A percentile compares a stretch with the other conserved stretches of the same genome.
Evolutionary conservation across 331 rosid genomes (phyloP).

Genomic region (Ulmus americana): DNA sequence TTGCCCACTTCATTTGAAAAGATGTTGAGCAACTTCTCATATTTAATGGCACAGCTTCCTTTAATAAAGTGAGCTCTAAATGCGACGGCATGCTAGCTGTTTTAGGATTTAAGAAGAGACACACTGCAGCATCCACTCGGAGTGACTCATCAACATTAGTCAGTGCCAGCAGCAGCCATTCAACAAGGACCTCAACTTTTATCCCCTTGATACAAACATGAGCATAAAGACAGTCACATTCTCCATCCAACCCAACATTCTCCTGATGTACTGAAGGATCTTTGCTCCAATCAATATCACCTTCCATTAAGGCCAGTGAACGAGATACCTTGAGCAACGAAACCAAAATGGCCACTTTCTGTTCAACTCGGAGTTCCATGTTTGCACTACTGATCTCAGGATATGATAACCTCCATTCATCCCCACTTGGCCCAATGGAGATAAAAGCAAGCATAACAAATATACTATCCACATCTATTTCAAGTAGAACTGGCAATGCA

Average conservation of each 20-base stretch:
- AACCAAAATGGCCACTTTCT: conserved; percentile 84
- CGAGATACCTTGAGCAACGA: conserved; percentile 94
- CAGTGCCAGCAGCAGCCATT: conserved; percentile 84
- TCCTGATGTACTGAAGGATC: conserved; percentile 25
- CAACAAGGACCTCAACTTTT: conserved; percentile 62
- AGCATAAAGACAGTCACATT: conserved; percentile 36
- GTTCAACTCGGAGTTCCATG: conserved; percentile 63
- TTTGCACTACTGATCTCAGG: conserved; percentile 39
- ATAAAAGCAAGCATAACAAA: conserved; percentile 79
- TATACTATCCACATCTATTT: conserved; percentile 80
- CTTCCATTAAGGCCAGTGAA: conserved; percentile 84
- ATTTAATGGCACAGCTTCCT: conserved; percentile 84
- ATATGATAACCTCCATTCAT: conserved; percentile 34
- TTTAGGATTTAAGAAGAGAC: conserved; percentile 84
- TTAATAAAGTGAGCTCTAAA: conserved; percentile 77
- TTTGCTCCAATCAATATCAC: conserved; percentile 74
- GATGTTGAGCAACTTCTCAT: conserved; percentile 94
- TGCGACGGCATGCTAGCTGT: conserved; percentile 86
- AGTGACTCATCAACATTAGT: conserved; percentile 89
- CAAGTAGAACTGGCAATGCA: conserved; percentile 73
- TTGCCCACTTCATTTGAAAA: conserved; percentile 98
- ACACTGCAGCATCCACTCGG: conserved; percentile 96
- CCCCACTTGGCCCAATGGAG: conserved; percentile 51
- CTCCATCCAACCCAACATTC: conserved; percentile 26
- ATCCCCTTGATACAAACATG: conserved; percentile 70